Conservation (phyloP, 331 rosid species). For the Acacia pycnantha region DNA sequence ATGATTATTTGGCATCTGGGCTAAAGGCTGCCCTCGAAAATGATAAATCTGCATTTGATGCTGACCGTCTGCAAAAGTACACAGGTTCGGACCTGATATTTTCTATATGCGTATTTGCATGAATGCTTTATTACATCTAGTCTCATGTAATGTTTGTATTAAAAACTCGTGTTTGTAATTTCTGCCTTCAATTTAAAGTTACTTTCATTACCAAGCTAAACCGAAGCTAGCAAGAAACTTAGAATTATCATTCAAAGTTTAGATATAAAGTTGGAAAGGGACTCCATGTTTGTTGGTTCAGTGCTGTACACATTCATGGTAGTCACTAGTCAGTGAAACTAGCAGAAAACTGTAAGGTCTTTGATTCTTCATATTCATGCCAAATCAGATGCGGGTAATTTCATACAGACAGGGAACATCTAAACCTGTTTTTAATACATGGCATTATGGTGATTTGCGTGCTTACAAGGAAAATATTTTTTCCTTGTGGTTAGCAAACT, state of each 20-base stretch:
- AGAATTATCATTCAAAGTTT: not conserved
- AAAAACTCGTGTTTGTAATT: not conserved
- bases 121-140: not conserved
- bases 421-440: not conserved
- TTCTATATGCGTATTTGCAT: not conserved
- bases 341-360: not conserved
- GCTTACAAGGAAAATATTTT: not conserved
- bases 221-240: not conserved
- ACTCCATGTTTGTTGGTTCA: not conserved
- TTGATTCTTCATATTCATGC: not conserved
- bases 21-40: slow-evolving; percentile 71
- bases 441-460: slow-evolving; percentile 1
- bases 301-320: slow-evolving; percentile 1
- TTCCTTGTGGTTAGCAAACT: slow-evolving; percentile 10
- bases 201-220: slow-evolving; percentile 20
- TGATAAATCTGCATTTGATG: slow-evolving; percentile 85
- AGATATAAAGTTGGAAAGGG: not conserved
- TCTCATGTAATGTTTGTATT: not conserved
- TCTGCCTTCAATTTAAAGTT: not conserved
- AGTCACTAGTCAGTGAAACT: not conserved
- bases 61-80: slow-evolving; percentile 81
- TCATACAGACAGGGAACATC: not conserved
- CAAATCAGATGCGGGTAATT: not conserved
- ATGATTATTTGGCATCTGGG: slow-evolving; percentile 81
- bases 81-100: slow-evolving; percentile 48